A percentile compares a stretch with the other conserved stretches of the same genome.
Conservation (phyloP, 345 rosid genomes). For the Euphorbia lathyris region DNA sequence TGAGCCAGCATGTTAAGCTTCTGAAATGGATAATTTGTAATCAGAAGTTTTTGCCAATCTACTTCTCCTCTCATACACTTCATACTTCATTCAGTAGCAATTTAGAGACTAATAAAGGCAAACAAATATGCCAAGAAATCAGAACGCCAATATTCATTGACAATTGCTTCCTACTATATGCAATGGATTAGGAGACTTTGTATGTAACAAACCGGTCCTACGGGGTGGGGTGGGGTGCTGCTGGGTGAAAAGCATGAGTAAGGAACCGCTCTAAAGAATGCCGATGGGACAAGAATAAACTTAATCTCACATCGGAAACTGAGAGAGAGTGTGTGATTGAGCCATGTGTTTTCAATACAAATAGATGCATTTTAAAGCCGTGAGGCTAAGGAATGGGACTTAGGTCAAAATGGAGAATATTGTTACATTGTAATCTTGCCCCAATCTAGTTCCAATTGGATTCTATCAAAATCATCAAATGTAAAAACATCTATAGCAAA, state of each 20-base stretch:
- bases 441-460: background rate
- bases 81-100: background rate
- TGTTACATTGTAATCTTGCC: background rate
- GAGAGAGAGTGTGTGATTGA: no score
- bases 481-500: background rate
- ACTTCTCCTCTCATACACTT: background rate
- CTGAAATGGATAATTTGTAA: background rate
- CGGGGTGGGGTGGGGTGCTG: no score
- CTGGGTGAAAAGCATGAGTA: no score
- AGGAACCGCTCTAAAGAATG: no score
- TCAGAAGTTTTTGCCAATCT: background rate
- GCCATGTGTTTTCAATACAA: no score
- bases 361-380: no score
- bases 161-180: background rate
- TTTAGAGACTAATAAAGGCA: background rate
- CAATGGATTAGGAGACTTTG: background rate
- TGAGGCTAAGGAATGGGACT: no score
- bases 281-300: no score
- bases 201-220: no score
- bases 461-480: background rate
- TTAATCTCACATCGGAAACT: no score
- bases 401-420: no score
- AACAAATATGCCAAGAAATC: background rate
- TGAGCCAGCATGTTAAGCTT: background rate
- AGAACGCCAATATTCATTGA: background rate